A percentile compares a stretch with the other conserved stretches of the same genome.
These are phyloP conservation scores for Phytopythium montanum DNA, from an alignment of 352 stramenopile genomes.

Conservation along the genomic window DNA sequence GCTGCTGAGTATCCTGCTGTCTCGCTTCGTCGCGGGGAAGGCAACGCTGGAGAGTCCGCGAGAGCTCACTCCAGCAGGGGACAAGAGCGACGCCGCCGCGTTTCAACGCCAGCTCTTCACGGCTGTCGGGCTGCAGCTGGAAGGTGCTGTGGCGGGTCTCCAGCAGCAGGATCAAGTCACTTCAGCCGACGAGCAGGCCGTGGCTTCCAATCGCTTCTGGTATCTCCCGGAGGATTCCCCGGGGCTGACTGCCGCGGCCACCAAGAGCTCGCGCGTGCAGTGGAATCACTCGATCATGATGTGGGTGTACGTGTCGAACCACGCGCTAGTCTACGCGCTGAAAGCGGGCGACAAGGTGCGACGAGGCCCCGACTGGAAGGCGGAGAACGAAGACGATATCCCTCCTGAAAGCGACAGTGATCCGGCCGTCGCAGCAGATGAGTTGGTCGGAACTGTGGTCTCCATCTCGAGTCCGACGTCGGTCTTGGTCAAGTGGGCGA, in stretches of 20 bases:
- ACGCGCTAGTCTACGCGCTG: conserved; percentile 41
- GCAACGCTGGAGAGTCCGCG: conserved; percentile 11
- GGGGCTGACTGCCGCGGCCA: conserved; percentile 34
- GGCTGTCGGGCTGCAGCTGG: conserved; percentile 61
- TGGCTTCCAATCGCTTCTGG: conserved; percentile 1
- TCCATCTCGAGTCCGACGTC: conserved; percentile 34
- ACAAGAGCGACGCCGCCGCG: conserved; percentile 28
- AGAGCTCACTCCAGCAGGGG: conserved; percentile 9
- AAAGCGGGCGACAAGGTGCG: conserved; percentile 69
- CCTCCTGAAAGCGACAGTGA: background rate
- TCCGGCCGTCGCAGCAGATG: background rate
- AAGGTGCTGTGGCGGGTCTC: conserved; percentile 34
- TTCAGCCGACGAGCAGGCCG: background rate
- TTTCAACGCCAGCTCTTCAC: conserved; percentile 72
- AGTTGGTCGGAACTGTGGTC: conserved; percentile 34
- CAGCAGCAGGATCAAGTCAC: conserved; percentile 1
- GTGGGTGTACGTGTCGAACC: conserved; percentile 57
- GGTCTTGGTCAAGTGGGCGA: conserved; percentile 40
- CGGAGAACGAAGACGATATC: conserved; percentile 14
- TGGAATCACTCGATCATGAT: conserved; percentile 83
- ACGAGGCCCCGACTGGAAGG: conserved; percentile 46
- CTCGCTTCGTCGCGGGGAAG: conserved; percentile 51
- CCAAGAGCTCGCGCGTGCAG: conserved; percentile 24
- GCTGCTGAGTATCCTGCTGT: conserved; percentile 52
- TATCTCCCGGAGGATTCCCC: conserved; percentile 38